Percentiles rank a stretch among this genome's conserved stretches.
Conservation (phyloP, 2,329 filamentous ascomycete genomes). For the Ophiostoma tasmaniense region DNA sequence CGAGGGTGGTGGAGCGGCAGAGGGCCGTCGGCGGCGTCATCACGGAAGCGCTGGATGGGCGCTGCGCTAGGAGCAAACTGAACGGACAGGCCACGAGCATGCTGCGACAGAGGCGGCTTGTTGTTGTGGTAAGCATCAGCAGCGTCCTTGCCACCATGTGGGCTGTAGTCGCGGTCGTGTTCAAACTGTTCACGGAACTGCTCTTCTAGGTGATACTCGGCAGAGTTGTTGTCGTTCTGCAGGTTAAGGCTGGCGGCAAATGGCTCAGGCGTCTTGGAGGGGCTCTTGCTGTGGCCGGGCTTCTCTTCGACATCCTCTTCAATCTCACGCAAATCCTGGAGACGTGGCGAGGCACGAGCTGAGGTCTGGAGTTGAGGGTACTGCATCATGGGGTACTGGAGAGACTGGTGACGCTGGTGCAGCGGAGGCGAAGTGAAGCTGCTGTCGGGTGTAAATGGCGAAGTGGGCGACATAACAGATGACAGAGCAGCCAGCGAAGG, state of each 20-base stretch:
- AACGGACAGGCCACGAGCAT: slow-evolving; percentile 38
- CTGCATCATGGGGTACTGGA: slow-evolving; percentile 49
- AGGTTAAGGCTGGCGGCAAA: slow-evolving; percentile 58
- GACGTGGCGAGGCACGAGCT: slow-evolving; percentile 48
- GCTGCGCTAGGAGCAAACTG: slow-evolving; percentile 33
- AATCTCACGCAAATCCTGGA: slow-evolving; percentile 67
- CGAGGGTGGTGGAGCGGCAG: slow-evolving; percentile 59
- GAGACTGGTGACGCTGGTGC: slow-evolving; percentile 51
- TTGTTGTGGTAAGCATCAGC: slow-evolving; percentile 20
- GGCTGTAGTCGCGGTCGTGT: slow-evolving; percentile 63
- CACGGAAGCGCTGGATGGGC: slow-evolving; percentile 43
- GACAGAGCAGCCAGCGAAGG: slow-evolving; percentile 51
- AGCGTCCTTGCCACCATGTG: slow-evolving; percentile 41
- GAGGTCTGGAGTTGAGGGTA: slow-evolving; percentile 50
- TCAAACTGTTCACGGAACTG: slow-evolving; percentile 71
- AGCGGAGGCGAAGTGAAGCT: slow-evolving; percentile 34
- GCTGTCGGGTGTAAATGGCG: slow-evolving; percentile 51
- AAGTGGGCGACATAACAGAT: slow-evolving; percentile 54
- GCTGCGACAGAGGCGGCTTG: slow-evolving; percentile 24
- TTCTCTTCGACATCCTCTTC: slow-evolving; percentile 48
- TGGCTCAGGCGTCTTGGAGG: slow-evolving; percentile 47
- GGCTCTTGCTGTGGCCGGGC: slow-evolving; percentile 36
- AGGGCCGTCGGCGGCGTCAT: slow-evolving; percentile 44
- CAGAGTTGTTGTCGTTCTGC: slow-evolving; percentile 76
- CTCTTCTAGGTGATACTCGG: slow-evolving; percentile 76